A percentile compares a stretch with the other conserved stretches of the same genome.
Evolutionary conservation across 495 filamentous ascomycete species (phyloP).

Genomic region (Neurospora sp.): DNA sequence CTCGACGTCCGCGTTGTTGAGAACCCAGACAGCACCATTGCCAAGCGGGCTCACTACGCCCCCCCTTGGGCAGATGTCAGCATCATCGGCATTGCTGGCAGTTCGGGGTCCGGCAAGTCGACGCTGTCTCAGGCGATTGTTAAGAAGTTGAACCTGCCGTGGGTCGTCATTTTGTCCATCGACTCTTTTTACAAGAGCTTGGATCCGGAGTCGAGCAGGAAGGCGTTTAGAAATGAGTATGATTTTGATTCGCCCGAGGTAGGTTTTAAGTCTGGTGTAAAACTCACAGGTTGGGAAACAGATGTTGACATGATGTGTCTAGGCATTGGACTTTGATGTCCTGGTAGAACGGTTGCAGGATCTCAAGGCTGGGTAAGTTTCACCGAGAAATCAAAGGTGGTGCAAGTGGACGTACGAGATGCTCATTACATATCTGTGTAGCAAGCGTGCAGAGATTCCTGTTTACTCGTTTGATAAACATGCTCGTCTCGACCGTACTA

Average conservation of each 20-base stretch:
- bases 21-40: slow-evolving; percentile 24
- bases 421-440: slow-evolving; percentile 23
- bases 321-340: slow-evolving; percentile 85
- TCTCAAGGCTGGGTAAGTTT: slow-evolving; percentile 77
- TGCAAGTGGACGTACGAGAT: neutral
- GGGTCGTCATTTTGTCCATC: slow-evolving; percentile 96
- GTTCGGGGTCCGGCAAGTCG: slow-evolving; percentile 96
- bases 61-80: slow-evolving; percentile 90
- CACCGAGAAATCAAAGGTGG: neutral
- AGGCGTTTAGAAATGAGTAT: slow-evolving; percentile 81
- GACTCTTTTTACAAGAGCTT: slow-evolving; percentile 95
- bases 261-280: too few relatives aligned
- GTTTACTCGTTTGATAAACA: slow-evolving; percentile 94
- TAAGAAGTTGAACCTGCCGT: slow-evolving; percentile 77
- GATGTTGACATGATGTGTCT: neutral
- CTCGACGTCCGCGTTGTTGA: slow-evolving; percentile 4
- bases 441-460: slow-evolving; percentile 86
- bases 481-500: slow-evolving; percentile 66
- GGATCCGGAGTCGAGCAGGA: slow-evolving; percentile 56
- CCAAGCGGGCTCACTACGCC: slow-evolving; percentile 58
- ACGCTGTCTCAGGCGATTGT: slow-evolving; percentile 89
- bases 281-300: neutral
- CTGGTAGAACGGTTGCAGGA: slow-evolving; percentile 72
- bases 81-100: slow-evolving; percentile 93
- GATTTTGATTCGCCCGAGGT: slow-evolving; percentile 87